Evolutionary conservation across 23 red algal genomes (phyloP), one percentile per base, ranked within the genome.

Genomic region (Gracilaria domingensis): DNA sequence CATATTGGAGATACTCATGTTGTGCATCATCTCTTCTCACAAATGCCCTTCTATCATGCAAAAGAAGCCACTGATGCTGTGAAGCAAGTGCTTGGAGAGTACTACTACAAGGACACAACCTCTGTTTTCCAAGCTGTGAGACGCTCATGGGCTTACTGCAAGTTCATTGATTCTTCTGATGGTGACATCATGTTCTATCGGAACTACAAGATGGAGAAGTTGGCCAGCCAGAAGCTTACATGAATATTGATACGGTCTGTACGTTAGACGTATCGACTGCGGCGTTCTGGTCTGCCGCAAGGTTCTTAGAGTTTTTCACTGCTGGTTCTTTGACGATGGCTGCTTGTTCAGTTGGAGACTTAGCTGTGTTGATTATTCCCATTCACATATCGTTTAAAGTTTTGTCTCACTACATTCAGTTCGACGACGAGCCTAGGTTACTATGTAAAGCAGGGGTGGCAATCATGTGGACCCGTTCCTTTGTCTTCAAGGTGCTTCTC

Each of bases 1-100:
- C 91, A 90, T 53, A 98, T 98, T 72, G 96, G 96, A 23, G 85
- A 81, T 57, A 98, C 91, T 2, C 96, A 98, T 74, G 96, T 98
- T 25, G 96, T 86, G 20, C 96, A 98, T 60, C 96, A 98, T 81
- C 80, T 98, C n/a, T 98, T 91, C 87, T 95, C 92, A 18, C 79
- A 85, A 54, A 98, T 98, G 57, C 96, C 96, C 21, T 91, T 93
- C 83, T 98, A 98, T 75, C 92, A 94, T 65, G 91, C 91, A 0
- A 58, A 82, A 21, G 84, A 95, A 84, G 96, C 96, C 0, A 98
- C 96, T 0, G 79, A 85, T 67, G 96, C 96, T 17, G 71, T 98
- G 17, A 91, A 89, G 55, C 82, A 91, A 65, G 96, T 93, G 7
- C 64, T 98, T 33, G 88, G 88, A 38, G 73, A 86, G 2, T 92